phyloP scores from a whole-genome alignment of 192 early-diverging fungal genomes.

The Coemansia sp. region DNA sequence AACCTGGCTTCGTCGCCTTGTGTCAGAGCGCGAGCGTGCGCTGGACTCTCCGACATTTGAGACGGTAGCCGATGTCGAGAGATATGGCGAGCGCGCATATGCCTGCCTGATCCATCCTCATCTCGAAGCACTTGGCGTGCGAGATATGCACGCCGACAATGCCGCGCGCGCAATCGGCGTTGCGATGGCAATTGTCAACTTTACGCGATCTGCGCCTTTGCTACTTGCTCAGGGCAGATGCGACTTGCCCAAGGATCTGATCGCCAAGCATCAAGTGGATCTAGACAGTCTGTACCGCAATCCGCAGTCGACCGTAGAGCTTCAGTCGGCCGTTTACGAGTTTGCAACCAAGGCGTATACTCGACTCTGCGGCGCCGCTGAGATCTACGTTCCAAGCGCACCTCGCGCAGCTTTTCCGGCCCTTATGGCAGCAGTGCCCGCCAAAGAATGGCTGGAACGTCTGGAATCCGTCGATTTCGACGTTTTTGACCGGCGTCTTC shows the following conservation, averaged over 20 bases:
- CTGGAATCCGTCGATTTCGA: slow-evolving; percentile 82
- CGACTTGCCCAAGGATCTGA: slow-evolving; percentile 72
- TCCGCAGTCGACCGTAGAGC: slow-evolving; percentile 53
- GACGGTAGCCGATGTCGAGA: slow-evolving; percentile 74
- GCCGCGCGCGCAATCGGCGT: slow-evolving; percentile 88
- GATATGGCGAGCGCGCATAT: slow-evolving; percentile 84
- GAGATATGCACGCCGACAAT: slow-evolving; percentile 82
- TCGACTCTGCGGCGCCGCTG: slow-evolving; percentile 71
- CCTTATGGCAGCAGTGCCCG: slow-evolving; percentile 67
- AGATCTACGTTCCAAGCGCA: slow-evolving; percentile 59
- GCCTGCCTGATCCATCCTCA: slow-evolving; percentile 87
- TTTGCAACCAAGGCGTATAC: slow-evolving; percentile 73
- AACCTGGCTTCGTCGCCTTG: slow-evolving; percentile 78
- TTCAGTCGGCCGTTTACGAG: slow-evolving; percentile 81
- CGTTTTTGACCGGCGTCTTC: slow-evolving; percentile 68
- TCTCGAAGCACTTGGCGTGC: slow-evolving; percentile 79
- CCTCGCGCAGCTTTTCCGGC: slow-evolving; percentile 67
- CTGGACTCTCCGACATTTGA: slow-evolving; percentile 66
- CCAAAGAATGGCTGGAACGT: slow-evolving; percentile 67
- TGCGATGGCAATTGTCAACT: slow-evolving; percentile 75
- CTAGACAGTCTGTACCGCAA: slow-evolving; percentile 69
- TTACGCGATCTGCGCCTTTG: slow-evolving; percentile 67
- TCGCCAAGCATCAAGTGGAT: slow-evolving; percentile 74
- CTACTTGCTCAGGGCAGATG: slow-evolving; percentile 68
- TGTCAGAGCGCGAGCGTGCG: slow-evolving; percentile 59